Conservation (phyloP, 2,329 filamentous ascomycete species). For the Pochonia chlamydosporia region DNA sequence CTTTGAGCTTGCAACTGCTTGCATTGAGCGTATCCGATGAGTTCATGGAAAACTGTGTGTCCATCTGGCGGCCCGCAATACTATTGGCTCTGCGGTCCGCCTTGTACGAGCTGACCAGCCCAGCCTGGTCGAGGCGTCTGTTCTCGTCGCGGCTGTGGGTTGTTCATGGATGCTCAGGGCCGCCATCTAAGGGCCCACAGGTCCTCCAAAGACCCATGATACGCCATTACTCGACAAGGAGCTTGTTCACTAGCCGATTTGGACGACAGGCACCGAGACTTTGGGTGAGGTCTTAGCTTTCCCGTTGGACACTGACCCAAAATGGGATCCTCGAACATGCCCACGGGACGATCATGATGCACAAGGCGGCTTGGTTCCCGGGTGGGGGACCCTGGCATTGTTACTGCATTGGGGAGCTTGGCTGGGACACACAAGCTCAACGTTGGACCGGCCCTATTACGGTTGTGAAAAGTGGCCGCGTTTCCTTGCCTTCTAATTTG, state of each 20-base stretch:
- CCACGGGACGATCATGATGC: slow-evolving; percentile 8
- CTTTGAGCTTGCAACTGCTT: slow-evolving; percentile 17
- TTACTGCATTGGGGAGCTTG: slow-evolving; percentile 1
- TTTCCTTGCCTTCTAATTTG: background rate
- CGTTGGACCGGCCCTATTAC: background rate
- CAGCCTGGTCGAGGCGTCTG: slow-evolving; percentile 10
- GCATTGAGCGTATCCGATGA: slow-evolving; percentile 8
- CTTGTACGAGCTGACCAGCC: slow-evolving; percentile 17
- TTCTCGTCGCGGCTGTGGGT: slow-evolving; percentile 9
- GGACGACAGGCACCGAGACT: background rate
- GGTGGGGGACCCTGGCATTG: background rate
- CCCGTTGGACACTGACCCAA: slow-evolving; percentile 1
- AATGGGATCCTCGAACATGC: background rate
- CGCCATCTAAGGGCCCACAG: slow-evolving; percentile 8
- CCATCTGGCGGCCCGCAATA: background rate
- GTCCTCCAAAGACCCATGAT: background rate
- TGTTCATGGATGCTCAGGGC: slow-evolving; percentile 7
- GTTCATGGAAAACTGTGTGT: slow-evolving; percentile 10
- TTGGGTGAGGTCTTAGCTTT: slow-evolving; percentile 2
- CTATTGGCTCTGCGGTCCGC: slow-evolving; percentile 5
- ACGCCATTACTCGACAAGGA: slow-evolving; percentile 2
- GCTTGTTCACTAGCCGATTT: slow-evolving; percentile 1
- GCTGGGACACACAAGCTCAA: slow-evolving; percentile 4
- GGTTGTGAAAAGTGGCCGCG: background rate
- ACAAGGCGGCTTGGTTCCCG: slow-evolving; percentile 9